Evolutionary conservation across 2,329 filamentous ascomycete genomes (phyloP), one percentile per base, ranked within the genome.

Genomic region (Capronia coronata): DNA sequence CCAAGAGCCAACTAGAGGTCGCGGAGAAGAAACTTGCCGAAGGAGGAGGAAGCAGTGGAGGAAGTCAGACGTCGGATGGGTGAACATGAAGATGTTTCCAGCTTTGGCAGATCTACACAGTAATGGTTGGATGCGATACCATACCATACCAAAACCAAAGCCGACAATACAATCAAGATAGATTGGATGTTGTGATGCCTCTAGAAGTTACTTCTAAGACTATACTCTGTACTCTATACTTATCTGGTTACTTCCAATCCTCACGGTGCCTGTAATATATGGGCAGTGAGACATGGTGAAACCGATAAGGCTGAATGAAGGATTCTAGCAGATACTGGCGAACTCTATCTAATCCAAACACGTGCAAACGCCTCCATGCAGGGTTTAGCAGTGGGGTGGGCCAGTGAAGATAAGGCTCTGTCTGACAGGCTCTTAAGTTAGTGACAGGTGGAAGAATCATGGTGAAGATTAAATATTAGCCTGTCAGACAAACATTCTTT

Each of bases 1-100:
- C 82, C 18, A 82, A 82, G 44, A 72, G 70, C 52, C 73, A 80
- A 59, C 78, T 89, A 11, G 76, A 77, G 19, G 75, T 77, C 48
- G 79, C 84, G 13, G 85, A 87, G 63, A 77, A 76, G 59, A 81
- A 79, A 64, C 62, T 87, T 43, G 63, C 55, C 8, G 57, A 59
- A 35, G 54, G 46, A 35, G 54, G 44, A 9, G 51, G 49, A 14
- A 57, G 54, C 41, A 61, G 54, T 42, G 48, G 30, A 22, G 55
- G 41, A n/a, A 56, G 51, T 29, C 51, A 55, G 42, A 27, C 35
- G 6, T 52, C 55, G 2, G 40, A 43, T 2, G 40, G 40, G n/a
- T 43, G 32, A 19, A 19, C 23, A 43, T 19, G 25, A 3, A 16
- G 13, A 30, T 11, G 19, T 45, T 45, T 39, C 16, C 38, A 39